A percentile compares a stretch with the other conserved stretches of the same genome.
Conservation (phyloP, 2,329 filamentous ascomycete genomes). For the Cladophialophora exuberans region DNA sequence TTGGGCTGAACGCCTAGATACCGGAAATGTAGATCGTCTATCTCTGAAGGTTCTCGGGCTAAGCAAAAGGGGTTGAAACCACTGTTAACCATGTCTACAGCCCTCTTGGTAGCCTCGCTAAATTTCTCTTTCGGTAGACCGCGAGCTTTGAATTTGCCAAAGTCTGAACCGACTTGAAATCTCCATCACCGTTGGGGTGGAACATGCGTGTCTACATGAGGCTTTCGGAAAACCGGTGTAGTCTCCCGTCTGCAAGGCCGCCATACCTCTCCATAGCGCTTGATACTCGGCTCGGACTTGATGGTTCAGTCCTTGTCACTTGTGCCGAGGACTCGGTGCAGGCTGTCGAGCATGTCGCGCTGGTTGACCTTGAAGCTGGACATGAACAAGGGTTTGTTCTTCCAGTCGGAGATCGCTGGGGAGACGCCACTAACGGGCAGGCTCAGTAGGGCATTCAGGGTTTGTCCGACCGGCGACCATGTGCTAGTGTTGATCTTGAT, state of each 20-base stretch:
- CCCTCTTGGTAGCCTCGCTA: constrained; percentile 45
- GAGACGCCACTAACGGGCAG: no score
- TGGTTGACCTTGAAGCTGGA: constrained; percentile 63
- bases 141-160: constrained; percentile 28
- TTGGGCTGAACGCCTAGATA: no score
- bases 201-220: constrained; percentile 62
- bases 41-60: no score
- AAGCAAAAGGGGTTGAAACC: no score
- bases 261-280: constrained; percentile 54
- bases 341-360: constrained; percentile 64
- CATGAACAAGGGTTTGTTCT: constrained; percentile 56
- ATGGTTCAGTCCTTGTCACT: constrained; percentile 65
- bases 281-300: constrained; percentile 47
- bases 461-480: constrained; percentile 59
- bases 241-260: constrained; percentile 45
- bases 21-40: no score
- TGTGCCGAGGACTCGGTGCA: constrained; percentile 61
- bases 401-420: constrained; percentile 50
- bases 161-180: constrained; percentile 32
- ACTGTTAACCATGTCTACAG: constrained; percentile 14
- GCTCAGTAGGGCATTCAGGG: constrained; percentile 56
- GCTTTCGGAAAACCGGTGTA: constrained; percentile 49
- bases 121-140: constrained; percentile 33
- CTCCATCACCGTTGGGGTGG: constrained; percentile 45
- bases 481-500: constrained; percentile 62